A percentile compares a stretch with the other conserved stretches of the same genome.
phyloP scores from a whole-genome alignment of 495 filamentous ascomycete species.

The Hypoxylon fragiforme region DNA sequence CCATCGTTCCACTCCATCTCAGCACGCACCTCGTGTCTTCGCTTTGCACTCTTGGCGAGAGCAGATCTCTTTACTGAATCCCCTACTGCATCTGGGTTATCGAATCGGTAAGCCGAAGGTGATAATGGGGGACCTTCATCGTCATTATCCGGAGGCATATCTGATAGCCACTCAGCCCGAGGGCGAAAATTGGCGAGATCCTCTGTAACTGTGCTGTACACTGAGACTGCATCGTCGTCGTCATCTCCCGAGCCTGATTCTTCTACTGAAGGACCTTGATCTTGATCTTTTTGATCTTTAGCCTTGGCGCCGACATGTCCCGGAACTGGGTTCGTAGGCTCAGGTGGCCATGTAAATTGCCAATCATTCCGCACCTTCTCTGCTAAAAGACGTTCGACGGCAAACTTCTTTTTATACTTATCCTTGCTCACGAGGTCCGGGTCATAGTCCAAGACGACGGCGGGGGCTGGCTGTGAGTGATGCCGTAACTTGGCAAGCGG shows the following conservation, averaged over 20 bases:
- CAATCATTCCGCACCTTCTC: conserved; percentile 64
- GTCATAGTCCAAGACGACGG: conserved; percentile 44
- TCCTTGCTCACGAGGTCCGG: conserved; percentile 58
- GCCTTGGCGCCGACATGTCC: background rate
- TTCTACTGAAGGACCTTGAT: conserved; percentile 8
- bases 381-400: conserved; percentile 53
- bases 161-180: conserved; percentile 52
- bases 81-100: conserved; percentile 64
- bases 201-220: conserved; percentile 52
- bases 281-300: conserved; percentile 1
- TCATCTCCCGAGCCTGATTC: conserved; percentile 41
- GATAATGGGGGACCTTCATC: conserved; percentile 19
- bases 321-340: background rate
- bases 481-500: conserved; percentile 46
- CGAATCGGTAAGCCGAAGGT: conserved; percentile 62
- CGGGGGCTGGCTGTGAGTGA: conserved; percentile 37
- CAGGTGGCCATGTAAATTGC: conserved; percentile 52
- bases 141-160: conserved; percentile 48
- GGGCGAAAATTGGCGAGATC: conserved; percentile 46
- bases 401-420: conserved; percentile 58
- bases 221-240: conserved; percentile 44
- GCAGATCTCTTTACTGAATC: conserved; percentile 43
- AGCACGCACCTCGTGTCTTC: conserved; percentile 64
- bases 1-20: conserved; percentile 87
- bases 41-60: conserved; percentile 56